Conservation (phyloP, 352 stramenopile species). For the Pythium chondricola region DNA sequence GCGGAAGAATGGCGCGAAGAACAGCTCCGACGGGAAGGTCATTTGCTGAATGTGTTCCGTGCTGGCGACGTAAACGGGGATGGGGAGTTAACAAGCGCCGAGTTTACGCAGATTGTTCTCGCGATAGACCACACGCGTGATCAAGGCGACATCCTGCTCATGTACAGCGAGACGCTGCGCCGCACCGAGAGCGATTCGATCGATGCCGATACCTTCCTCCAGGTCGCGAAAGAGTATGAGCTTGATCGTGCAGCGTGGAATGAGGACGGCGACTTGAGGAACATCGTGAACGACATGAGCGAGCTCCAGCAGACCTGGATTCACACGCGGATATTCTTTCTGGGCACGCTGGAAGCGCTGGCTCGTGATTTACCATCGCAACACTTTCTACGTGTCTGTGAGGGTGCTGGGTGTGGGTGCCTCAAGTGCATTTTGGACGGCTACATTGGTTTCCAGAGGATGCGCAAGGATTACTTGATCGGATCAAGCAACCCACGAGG, state of each 20-base stretch:
- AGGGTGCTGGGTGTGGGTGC: slow-evolving; percentile 70
- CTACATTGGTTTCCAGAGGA: slow-evolving; percentile 74
- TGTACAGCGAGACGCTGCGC: slow-evolving; percentile 77
- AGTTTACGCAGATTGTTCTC: slow-evolving; percentile 77
- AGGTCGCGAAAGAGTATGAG: slow-evolving; percentile 72
- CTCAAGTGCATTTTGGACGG: slow-evolving; percentile 80
- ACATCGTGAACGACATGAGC: slow-evolving; percentile 56
- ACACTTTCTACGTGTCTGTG: slow-evolving; percentile 61
- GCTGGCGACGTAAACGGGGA: slow-evolving; percentile 77
- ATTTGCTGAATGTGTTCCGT: slow-evolving; percentile 68
- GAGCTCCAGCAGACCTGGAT: slow-evolving; percentile 65
- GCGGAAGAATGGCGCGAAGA: slow-evolving; percentile 63
- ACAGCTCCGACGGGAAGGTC: slow-evolving; percentile 53
- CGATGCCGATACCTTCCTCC: slow-evolving; percentile 53
- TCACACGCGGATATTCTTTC: slow-evolving; percentile 47
- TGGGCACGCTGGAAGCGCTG: slow-evolving; percentile 62
- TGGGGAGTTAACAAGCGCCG: slow-evolving; percentile 61
- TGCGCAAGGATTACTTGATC: slow-evolving; percentile 40
- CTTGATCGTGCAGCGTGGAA: slow-evolving; percentile 66
- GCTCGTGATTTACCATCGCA: slow-evolving; percentile 32
- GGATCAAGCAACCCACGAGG: slow-evolving; percentile 1
- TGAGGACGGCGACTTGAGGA: slow-evolving; percentile 56
- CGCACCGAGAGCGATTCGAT: slow-evolving; percentile 53
- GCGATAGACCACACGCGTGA: slow-evolving; percentile 66
- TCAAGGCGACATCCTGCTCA: slow-evolving; percentile 59